Base-by-base conservation (phyloP, 176 grass and related monocot species). In the Eremochloa ophiuroides region DNA sequence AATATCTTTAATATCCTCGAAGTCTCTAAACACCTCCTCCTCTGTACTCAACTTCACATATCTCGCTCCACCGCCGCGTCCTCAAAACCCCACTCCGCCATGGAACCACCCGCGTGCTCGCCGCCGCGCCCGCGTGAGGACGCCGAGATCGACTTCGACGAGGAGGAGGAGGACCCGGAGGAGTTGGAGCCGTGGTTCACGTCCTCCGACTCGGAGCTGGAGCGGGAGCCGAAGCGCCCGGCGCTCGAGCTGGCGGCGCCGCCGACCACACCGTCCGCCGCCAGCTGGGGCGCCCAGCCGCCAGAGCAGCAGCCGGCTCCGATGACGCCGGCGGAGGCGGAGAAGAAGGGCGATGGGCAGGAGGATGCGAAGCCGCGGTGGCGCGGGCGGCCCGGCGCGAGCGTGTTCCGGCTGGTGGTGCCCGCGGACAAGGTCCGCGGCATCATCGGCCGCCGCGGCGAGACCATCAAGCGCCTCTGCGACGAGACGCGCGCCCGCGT, bases 381-480 rank as follows among this genome's bases (percentile, higher is more conserved):
- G 94, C 94, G 88, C 4, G 88, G 93, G 60, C 91, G 83, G 86
- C 94, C 94, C 1, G 91, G 94, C 8, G 62, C 66, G 41, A 93
- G 78, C 74, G 86, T 97, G 48, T 97, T 91, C 79, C 82, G 91
- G 38, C 48, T 97, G 73, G 82, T 91, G 59, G 91, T 97, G 43
- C 86, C 89, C 18, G 53, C 82, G 79, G 71, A 85, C 62, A 89
- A 89, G 84, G 88, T 91, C 27, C 84, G 94, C 59, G 71, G 86
- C 63, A 81, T 97, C 79, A 97, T 97, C 23, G 94, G 94, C 13
- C 86, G 88, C 65, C 84, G 82, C 51, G 94, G 94, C 8, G 86
- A 93, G 58, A 46, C 82, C 66, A 71, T 97, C 81, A 89, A 72
- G 82, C 90, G 82, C 15, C 88, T 97, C 28, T 89, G 88, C 74